Evolutionary conservation across 208 protist genomes (phyloP).

Genomic region (Trypanosoma melophagium): DNA sequence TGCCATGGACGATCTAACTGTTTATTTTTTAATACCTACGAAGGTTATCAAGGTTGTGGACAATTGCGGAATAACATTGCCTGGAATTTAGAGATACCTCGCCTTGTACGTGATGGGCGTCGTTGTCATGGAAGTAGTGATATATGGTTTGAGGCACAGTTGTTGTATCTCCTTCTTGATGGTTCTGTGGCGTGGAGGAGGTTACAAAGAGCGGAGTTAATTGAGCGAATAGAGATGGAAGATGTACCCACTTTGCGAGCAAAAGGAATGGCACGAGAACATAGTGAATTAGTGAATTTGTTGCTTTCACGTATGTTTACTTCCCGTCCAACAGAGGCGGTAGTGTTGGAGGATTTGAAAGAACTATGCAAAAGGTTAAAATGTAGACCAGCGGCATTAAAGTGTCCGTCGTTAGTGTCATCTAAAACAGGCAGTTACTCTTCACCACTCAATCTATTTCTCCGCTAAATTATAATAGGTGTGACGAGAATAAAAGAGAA

Average conservation of each 20-base stretch:
- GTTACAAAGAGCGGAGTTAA: not conserved
- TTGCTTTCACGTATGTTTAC: conserved; percentile 12
- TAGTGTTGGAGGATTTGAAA: not conserved
- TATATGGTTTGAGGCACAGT: conserved; percentile 28
- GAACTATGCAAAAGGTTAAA: not conserved
- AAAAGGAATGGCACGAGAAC: not conserved
- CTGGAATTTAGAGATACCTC: conserved; percentile 5
- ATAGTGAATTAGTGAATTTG: not conserved
- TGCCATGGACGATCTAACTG: conserved; percentile 21
- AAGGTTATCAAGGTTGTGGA: conserved; percentile 21
- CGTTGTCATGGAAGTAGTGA: conserved; percentile 23
- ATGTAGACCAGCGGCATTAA: not conserved
- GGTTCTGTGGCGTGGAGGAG: not conserved
- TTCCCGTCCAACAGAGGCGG: conserved; percentile 4
- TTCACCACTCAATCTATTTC: not conserved
- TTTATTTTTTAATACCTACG: conserved; percentile 24
- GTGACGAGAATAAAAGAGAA: no score
- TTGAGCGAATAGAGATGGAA: not conserved
- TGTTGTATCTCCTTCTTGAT: conserved; percentile 16
- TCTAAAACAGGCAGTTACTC: not conserved
- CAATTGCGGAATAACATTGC: not conserved
- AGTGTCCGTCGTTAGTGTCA: conserved; percentile 9
- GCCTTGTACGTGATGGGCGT: not conserved
- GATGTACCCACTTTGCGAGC: not conserved
- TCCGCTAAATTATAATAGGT: not conserved